Evolutionary conservation across 202 grass and related monocot species (phyloP), one percentile per base, ranked within the genome.

Genomic region (Miscanthus sacchariflorus): DNA sequence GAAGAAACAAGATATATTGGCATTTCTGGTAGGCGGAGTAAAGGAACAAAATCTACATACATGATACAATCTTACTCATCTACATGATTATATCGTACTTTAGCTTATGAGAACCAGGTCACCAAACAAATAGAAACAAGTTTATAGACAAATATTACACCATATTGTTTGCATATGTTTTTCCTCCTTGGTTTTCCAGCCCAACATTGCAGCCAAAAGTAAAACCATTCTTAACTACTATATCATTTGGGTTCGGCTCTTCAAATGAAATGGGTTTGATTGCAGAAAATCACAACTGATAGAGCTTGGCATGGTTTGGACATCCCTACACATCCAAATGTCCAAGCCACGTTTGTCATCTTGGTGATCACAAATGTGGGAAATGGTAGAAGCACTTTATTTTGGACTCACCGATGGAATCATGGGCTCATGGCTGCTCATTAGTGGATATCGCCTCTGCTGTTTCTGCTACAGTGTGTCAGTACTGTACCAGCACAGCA

Each of bases 1-100:
- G 6, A 90, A 85, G 18, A 81, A 86, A 78, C 74, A 77, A 88
- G 52, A 71, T 65, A 42, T 42, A 84, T 52, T 24, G n/a, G 36
- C 67, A 28, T 27, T 48, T 61, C 44, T 49, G 65, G 42, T 30
- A 83, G 52, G 40, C 10, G 68, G 21, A 12, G 15, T 72, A 74
- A 86, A 79, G 5, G 83, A 78, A 63, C 24, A 79, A 68, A 35
- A 50, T 67, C 4, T 17, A 30, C 64, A 76, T 68, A 72, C 40
- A 27, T 24, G 9, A 64, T 21, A 63, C 59, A 63, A 15, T 33
- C 49, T 58, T 83, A 81, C 45, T 72, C 68, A 81, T 82, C 52
- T 44, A 66, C 42, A 74, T 79, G 58, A 65, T 63, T 21, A 28
- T 66, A 21, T 30, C 38, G 30, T 82, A 56, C 33, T 48, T 33